Conservation (phyloP, 2,329 filamentous ascomycete genomes). For the Colletotrichum tamarilloi region DNA sequence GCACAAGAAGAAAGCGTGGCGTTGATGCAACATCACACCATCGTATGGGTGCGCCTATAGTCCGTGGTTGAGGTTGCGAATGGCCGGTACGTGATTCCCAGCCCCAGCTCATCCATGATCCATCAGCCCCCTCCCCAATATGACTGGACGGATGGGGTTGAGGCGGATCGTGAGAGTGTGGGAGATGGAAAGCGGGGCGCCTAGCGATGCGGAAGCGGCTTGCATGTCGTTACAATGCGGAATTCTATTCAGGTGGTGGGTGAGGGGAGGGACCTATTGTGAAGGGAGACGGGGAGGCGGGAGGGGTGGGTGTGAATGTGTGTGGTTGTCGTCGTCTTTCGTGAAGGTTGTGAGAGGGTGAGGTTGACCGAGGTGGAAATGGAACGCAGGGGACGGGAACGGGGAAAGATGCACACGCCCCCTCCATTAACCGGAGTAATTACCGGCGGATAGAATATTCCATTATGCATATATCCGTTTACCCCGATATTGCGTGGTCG, state of each 20-base stretch:
- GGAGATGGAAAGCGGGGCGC: conserved; percentile 6
- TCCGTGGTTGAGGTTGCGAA: not conserved
- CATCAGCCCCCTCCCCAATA: not conserved
- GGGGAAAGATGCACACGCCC: conserved; percentile 19
- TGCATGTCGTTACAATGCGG: conserved; percentile 24
- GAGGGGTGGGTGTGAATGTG: not conserved
- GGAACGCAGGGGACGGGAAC: not conserved
- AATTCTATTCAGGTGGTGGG: not conserved
- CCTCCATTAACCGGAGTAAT: not conserved
- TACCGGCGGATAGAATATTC: not conserved
- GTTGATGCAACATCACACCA: conserved; percentile 29
- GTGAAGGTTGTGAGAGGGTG: conserved; percentile 8
- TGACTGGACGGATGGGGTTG: conserved; percentile 7
- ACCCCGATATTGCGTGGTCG: not conserved
- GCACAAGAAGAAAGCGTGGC: conserved; percentile 25
- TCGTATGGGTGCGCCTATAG: conserved; percentile 3
- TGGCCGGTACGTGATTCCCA: not conserved
- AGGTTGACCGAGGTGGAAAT: not conserved
- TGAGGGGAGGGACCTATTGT: not conserved
- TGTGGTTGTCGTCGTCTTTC: not conserved
- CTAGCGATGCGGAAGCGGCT: conserved; percentile 22
- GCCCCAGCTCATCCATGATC: not conserved
- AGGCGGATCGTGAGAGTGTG: conserved; percentile 13
- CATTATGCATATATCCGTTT: conserved; percentile 9
- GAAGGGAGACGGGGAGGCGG: not conserved